Conservation (phyloP, 305 asterid species). For the Fraxinus dipetala region DNA sequence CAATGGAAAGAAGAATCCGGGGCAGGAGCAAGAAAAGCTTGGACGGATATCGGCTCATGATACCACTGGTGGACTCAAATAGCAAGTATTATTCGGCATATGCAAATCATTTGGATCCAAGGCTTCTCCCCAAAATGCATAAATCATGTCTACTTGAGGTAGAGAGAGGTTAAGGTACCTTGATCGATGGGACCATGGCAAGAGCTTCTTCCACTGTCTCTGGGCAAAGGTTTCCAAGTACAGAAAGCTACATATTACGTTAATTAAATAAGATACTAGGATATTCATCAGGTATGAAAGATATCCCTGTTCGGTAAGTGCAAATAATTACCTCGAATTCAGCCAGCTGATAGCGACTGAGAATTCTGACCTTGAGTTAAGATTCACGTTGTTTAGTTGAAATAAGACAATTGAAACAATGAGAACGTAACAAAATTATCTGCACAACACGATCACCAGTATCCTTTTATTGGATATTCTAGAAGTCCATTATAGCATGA, state of each 20-base stretch:
- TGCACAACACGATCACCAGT: background rate
- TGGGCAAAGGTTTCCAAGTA: conserved; percentile 89
- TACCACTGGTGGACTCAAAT: background rate
- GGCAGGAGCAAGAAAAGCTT: background rate
- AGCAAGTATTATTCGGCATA: background rate
- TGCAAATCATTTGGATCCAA: too few species aligned
- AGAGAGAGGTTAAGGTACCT: conserved; percentile 43
- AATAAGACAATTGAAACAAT: background rate
- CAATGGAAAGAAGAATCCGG: background rate
- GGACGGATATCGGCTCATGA: background rate
- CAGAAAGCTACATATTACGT: conserved; percentile 48
- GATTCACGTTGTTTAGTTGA: conserved; percentile 29
- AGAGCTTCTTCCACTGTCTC: conserved; percentile 85
- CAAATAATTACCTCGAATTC: conserved; percentile 69
- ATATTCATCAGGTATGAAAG: background rate
- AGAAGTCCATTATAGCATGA: background rate
- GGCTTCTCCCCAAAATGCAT: background rate
- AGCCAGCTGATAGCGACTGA: conserved; percentile 71
- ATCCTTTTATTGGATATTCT: background rate
- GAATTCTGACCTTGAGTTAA: conserved; percentile 35
- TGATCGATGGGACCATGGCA: conserved; percentile 86
- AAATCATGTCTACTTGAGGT: background rate
- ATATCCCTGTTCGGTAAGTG: background rate
- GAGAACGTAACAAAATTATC: background rate
- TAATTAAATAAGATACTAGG: background rate